A percentile compares a stretch with the other conserved stretches of the same genome.
These are phyloP conservation scores for Kodamaea hsintzibuensis DNA, from an alignment of 805 yeast species.

Conservation along the genomic window DNA sequence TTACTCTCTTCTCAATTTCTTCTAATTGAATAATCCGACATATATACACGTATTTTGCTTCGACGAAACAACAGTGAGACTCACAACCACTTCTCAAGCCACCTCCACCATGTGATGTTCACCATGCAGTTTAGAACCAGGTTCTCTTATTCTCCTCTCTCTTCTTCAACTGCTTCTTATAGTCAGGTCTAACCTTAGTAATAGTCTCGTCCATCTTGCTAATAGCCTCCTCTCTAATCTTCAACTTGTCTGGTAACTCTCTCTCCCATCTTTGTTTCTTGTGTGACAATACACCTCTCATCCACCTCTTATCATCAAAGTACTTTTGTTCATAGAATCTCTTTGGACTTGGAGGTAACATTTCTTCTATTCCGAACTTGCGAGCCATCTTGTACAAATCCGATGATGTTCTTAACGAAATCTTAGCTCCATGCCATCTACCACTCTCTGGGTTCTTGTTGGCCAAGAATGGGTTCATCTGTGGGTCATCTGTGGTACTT, in stretches of 20 bases:
- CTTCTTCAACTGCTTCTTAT: constrained; percentile 41
- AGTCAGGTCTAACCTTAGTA: constrained; percentile 55
- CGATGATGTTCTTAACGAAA: constrained; percentile 78
- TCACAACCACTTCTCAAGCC: too few relatives aligned
- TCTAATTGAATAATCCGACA: neutral
- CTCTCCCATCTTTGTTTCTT: constrained; percentile 84
- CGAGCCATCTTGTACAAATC: constrained; percentile 81
- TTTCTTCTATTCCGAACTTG: constrained; percentile 74
- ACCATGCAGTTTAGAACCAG: constrained; percentile 29
- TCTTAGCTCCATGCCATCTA: constrained; percentile 73
- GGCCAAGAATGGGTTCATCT: constrained; percentile 85
- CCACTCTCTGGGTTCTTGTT: constrained; percentile 82
- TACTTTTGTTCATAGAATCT: constrained; percentile 79
- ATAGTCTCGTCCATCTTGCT: constrained; percentile 66
- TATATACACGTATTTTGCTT: neutral
- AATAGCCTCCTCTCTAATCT: constrained; percentile 65
- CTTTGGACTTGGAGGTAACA: constrained; percentile 71
- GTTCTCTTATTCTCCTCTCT: constrained; percentile 35
- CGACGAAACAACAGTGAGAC: neutral
- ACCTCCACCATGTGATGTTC: neutral
- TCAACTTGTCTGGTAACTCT: constrained; percentile 56
- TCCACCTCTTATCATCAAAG: constrained; percentile 56
- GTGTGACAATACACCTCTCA: constrained; percentile 75
- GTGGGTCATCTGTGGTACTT: constrained; percentile 61
- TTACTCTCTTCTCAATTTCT: neutral